Evolutionary conservation across 2,329 filamentous ascomycete genomes (phyloP).

Genomic region (Phialocephala subalpina): DNA sequence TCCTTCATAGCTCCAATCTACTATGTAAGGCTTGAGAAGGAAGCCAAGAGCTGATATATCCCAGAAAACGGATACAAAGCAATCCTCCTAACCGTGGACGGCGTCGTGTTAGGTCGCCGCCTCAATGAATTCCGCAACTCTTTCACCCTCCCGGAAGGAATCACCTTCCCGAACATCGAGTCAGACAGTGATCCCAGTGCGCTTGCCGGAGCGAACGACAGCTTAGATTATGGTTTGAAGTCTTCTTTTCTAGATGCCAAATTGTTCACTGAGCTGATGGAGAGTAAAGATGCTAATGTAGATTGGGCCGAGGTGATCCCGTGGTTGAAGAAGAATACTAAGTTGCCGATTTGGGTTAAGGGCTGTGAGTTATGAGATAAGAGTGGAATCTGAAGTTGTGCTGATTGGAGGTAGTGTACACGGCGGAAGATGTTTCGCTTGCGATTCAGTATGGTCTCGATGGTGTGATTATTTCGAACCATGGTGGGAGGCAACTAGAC

Average conservation of each 20-base stretch:
- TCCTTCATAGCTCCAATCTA: not conserved
- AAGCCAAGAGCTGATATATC: not conserved
- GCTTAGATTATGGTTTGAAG: conserved; percentile 42
- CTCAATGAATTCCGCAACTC: conserved; percentile 62
- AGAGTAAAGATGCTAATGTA: conserved; percentile 46
- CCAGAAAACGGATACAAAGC: conserved; percentile 57
- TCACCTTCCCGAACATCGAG: conserved; percentile 53
- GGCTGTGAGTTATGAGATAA: conserved; percentile 34
- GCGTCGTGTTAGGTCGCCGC: conserved; percentile 59
- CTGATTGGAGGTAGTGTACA: conserved; percentile 62
- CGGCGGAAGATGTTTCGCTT: conserved; percentile 52
- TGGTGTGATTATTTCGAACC: conserved; percentile 62
- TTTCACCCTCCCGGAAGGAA: conserved; percentile 54
- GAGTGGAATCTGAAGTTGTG: not conserved
- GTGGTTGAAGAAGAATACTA: conserved; percentile 56
- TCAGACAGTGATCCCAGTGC: conserved; percentile 38
- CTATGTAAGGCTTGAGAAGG: not conserved
- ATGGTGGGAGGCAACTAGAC: conserved; percentile 62
- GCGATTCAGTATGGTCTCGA: conserved; percentile 54
- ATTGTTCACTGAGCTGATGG: conserved; percentile 17
- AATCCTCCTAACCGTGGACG: conserved; percentile 62
- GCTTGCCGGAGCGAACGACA: conserved; percentile 35
- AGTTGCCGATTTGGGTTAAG: conserved; percentile 54
- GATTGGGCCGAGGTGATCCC: conserved; percentile 59
- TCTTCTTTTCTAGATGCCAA: not conserved